Evolutionary conservation across 305 asterid species (phyloP).

Genomic region (Plantago rigida): DNA sequence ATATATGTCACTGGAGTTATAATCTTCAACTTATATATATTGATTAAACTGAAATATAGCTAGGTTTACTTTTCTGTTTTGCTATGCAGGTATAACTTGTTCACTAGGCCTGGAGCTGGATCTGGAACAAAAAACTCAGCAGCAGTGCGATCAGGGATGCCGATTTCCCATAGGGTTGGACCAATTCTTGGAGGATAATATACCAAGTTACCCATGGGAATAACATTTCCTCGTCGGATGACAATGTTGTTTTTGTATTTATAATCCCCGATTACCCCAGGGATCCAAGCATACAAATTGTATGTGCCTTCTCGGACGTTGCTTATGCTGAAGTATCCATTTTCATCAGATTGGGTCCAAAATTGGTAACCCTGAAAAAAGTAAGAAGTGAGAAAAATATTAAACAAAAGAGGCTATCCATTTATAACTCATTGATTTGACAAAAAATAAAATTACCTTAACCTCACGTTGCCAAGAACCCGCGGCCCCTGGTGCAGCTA

Average conservation of each 20-base stretch:
- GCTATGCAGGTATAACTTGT: constrained; percentile 44
- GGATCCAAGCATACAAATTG: constrained; percentile 59
- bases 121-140: constrained; percentile 59
- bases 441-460: constrained; percentile 31
- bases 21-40: not conserved
- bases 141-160: constrained; percentile 65
- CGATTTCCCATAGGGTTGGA: constrained; percentile 72
- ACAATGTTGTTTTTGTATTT: constrained; percentile 29
- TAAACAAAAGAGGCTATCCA: not conserved
- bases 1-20: not conserved
- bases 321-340: constrained; percentile 41
- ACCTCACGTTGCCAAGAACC: constrained; percentile 59
- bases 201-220: constrained; percentile 35
- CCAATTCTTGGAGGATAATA: constrained; percentile 66
- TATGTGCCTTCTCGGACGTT: constrained; percentile 42
- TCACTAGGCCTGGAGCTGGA: constrained; percentile 40
- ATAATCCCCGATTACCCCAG: constrained; percentile 61
- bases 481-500: constrained; percentile 45
- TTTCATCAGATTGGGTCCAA: constrained; percentile 46
- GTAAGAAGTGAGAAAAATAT: not conserved
- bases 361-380: constrained; percentile 62
- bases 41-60: not conserved
- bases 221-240: constrained; percentile 35
- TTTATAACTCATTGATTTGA: too few relatives aligned
- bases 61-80: constrained; percentile 35